Evolutionary conservation across 2,329 filamentous ascomycete genomes (phyloP).

Genomic region (Trichoderma sp.): DNA sequence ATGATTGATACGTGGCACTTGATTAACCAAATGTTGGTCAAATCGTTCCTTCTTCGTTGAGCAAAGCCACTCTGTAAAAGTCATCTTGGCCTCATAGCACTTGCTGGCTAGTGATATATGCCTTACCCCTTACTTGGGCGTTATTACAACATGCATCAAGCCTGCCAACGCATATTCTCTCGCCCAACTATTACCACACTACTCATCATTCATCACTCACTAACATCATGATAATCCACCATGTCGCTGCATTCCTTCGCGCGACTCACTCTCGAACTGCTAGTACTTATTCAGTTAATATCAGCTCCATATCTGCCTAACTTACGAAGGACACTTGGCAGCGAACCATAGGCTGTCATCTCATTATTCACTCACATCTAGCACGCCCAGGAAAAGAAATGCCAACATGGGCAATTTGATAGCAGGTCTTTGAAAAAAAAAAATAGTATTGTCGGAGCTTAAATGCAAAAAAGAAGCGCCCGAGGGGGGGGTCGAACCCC

Average conservation of each 20-base stretch:
- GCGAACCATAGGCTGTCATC: not conserved
- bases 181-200: no score
- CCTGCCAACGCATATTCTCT: not conserved
- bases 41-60: not conserved
- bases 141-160: not conserved
- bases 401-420: not conserved
- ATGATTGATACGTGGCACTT: constrained; percentile 1
- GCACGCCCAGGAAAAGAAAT: not conserved
- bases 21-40: not conserved
- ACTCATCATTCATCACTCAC: not conserved
- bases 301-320: not conserved
- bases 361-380: not conserved
- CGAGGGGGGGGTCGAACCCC: constrained; percentile 39
- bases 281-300: not conserved
- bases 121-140: not conserved
- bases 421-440: not conserved
- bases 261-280: not conserved
- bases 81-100: not conserved
- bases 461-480: constrained; percentile 27
- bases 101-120: not conserved
- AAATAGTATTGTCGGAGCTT: not conserved
- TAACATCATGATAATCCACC: not conserved
- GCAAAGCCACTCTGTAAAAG: not conserved
- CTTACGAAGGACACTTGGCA: not conserved
- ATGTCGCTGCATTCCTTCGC: not conserved